Base-by-base conservation (phyloP, 805 yeast genomes). In the Suhomyces tanzawaensis region DNA sequence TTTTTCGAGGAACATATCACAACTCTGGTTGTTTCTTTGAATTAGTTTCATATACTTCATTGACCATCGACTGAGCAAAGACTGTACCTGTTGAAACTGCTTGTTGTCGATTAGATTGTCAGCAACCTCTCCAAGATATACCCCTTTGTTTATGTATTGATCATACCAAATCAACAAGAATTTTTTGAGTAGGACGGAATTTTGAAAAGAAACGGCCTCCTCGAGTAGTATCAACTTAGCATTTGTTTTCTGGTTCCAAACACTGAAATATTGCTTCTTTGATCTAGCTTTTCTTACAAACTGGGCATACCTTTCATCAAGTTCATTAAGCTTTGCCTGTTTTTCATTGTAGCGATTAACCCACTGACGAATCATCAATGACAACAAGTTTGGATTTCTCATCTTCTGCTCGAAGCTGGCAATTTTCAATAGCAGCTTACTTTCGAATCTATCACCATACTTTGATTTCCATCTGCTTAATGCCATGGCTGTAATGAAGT, bases 91-190 rank as follows among this genome's bases (percentile, higher is more conserved):
- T 12, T 35, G 46, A 21, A 58, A 55, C 23, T 66, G 69, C 25
- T 45, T 50, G 21, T 58, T 57, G 34, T 56, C 58, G 11, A 55
- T 21, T 19, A 51, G 40, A 8, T 60, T 62, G n/a, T 66, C 64
- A 4, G 61, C 61, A 3, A 56, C 42, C 7, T 62, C 66, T 3
- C 49, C 39, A 29, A 67, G 42, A 21, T 58, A 51, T 5, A 46
- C 42, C 3, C 40, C 46, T 21, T 57, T 57, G 22, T 48, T 47
- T 17, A 50, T 38, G 31, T 48, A 60, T 30, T 56, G 55, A 26
- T 60, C 64, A 37, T 59, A 64, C 72, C 72, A 68, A 4, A 52
- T 51, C 2, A 62, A 41, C 36, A 61, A 35, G 25, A 49, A 54
- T 42, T 57, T 63, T 32, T 63, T 66, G 19, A 29, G 29, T 7